Evolutionary conservation across 2,329 filamentous ascomycete species (phyloP).

Genomic region (Monosporascus sp.): DNA sequence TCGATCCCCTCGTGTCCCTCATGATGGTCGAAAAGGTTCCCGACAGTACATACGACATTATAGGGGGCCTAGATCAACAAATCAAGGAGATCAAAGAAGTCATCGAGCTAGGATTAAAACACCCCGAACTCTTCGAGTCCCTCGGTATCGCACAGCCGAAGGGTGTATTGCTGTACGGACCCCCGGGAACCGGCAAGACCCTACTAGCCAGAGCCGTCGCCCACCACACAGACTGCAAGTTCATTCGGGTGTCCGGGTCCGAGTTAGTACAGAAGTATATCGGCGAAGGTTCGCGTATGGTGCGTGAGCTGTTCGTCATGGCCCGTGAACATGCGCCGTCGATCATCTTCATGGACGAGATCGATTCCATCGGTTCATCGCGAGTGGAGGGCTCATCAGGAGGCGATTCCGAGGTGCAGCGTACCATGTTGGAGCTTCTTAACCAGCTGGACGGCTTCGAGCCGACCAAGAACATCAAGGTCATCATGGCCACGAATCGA

Average conservation of each 20-base stretch:
- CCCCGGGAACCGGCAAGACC: conserved; percentile 95
- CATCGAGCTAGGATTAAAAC: conserved; percentile 96
- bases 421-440: conserved; percentile 95
- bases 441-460: conserved; percentile 99
- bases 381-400: conserved; percentile 93
- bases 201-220: conserved; percentile 90
- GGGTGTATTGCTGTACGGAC: conserved; percentile 92
- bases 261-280: conserved; percentile 99
- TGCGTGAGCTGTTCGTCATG: conserved; percentile 98
- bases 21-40: conserved; percentile 99
- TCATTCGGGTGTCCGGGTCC: conserved; percentile 93
- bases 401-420: conserved; percentile 95
- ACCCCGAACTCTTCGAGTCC: conserved; percentile 98
- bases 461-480: conserved; percentile 99
- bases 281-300: conserved; percentile 96
- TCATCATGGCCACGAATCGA: conserved; percentile 99
- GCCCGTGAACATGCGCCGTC: conserved; percentile 94
- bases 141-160: conserved; percentile 97
- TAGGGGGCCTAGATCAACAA: conserved; percentile 95
- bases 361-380: conserved; percentile 96
- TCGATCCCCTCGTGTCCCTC: conserved; percentile 95
- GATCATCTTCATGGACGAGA: conserved; percentile 99
- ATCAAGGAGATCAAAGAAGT: conserved; percentile 99
- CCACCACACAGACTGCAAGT: conserved; percentile 98
- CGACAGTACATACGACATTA: conserved; percentile 99